Conservation (phyloP, 1,139 yeast species). For the Pichia terricola region DNA sequence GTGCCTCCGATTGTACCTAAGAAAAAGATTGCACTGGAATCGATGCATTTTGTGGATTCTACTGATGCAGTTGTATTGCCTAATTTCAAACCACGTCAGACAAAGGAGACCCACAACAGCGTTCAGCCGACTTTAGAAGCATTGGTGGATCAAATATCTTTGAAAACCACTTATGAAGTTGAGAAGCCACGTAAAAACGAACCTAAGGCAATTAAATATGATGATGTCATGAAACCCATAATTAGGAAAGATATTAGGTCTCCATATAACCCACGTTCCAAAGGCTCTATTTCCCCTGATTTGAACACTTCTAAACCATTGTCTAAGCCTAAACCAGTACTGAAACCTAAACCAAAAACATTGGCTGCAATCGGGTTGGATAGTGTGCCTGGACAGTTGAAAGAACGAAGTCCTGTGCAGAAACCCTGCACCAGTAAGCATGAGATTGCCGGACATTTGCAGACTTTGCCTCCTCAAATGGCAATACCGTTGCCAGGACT, state of each 20-base stretch:
- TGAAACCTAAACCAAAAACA: too few species aligned
- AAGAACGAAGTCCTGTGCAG: too few species aligned
- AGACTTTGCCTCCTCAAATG: too few species aligned
- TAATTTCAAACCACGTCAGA: neutral
- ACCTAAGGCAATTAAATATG: conserved; percentile 18
- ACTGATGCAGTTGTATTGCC: neutral
- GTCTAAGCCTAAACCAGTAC: too few species aligned
- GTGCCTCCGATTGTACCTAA: conserved; percentile 13
- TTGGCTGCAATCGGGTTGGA: too few species aligned
- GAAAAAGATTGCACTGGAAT: conserved; percentile 6
- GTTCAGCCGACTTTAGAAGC: neutral
- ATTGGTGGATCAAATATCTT: conserved; percentile 6
- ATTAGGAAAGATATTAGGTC: conserved; percentile 4
- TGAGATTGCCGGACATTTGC: too few species aligned
- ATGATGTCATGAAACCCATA: conserved; percentile 14
- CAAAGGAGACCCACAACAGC: neutral
- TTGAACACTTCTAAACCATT: too few species aligned
- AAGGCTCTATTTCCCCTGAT: too few species aligned
- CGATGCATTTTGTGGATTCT: neutral
- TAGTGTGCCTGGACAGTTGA: too few species aligned
- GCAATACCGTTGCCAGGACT: too few species aligned
- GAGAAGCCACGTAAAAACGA: conserved; percentile 7
- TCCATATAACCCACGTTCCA: neutral
- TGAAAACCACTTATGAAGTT: conserved; percentile 6
- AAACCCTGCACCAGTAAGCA: too few species aligned